Evolutionary conservation across 2,329 filamentous ascomycete genomes (phyloP), one percentile per base, ranked within the genome.

Genomic region (Biscogniauxia sp.): DNA sequence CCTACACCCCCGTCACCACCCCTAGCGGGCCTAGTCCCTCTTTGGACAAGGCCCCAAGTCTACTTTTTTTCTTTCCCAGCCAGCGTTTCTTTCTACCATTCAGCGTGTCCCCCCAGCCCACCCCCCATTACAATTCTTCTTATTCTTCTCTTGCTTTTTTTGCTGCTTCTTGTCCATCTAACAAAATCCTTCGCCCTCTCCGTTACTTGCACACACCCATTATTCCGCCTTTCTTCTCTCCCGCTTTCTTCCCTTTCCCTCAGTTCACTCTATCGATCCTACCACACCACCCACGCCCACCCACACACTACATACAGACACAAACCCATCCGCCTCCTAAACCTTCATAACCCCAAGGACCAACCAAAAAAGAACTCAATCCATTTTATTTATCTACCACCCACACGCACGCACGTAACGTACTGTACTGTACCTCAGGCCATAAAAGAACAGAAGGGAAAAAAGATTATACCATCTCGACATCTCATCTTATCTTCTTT

Each of bases 151-250:
- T 25, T 37, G 53, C 53, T 26, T 25, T 25, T 25, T 25, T 28
- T n/a, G 53, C 26, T 15, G 20, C 53, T 37, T 32, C 23, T 55
- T 37, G 20, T 62, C 41, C 64, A 53, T 66, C 64, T 58, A 65
- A 64, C 64, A 66, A 66, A 66, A 66, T 63, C 64, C 64, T 63
- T 63, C 57, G 58, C 60, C 60, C 49, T 60, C 56, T 63, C 64
- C 62, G 58, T 59, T 54, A 62, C 60, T 32, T 32, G 11, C 62
- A 61, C 56, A 65, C 60, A 41, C 45, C 57, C 56, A 60, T 61
- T 53, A 58, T 32, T 56, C 59, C 62, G 56, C 58, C 52, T 37
- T 60, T 66, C 57, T 57, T 61, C 59, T 58, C 58, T 54, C 58
- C 60, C 63, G 60, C 60, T 60, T 63, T 52, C 62, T 63, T 58